A percentile compares a stretch with the other conserved stretches of the same genome.
Conservation (phyloP, 2,329 filamentous ascomycete species). For the Colletotrichum eleusines region DNA sequence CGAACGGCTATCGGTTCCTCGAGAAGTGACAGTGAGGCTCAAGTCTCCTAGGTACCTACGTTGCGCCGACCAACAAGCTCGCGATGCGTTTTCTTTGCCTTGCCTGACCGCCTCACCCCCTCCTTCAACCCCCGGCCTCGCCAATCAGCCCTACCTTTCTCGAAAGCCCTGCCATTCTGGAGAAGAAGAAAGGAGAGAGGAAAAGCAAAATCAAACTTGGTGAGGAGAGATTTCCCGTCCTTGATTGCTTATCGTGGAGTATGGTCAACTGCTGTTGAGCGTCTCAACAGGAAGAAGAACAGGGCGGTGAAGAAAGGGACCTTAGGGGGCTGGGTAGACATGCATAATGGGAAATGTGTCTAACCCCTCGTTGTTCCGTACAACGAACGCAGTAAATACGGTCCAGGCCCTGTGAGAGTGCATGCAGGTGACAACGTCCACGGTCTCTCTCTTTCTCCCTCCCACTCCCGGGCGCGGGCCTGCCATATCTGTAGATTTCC, state of each 20-base stretch:
- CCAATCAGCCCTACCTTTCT: not conserved
- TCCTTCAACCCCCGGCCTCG: not conserved
- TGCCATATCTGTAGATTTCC: too few species aligned
- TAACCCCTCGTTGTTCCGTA: constrained; percentile 10
- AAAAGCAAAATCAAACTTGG: not conserved
- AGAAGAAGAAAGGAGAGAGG: not conserved
- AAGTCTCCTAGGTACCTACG: too few species aligned
- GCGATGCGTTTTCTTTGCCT: not conserved
- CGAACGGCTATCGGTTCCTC: not conserved
- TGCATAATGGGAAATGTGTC: constrained; percentile 29
- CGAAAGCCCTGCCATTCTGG: not conserved
- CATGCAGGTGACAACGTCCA: constrained; percentile 31
- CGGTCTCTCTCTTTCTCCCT: not conserved
- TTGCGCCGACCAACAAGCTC: too few species aligned
- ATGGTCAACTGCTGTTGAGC: constrained; percentile 15
- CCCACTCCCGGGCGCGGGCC: too few species aligned
- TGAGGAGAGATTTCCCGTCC: not conserved
- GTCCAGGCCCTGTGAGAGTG: constrained; percentile 5
- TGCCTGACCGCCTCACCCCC: constrained; percentile 20
- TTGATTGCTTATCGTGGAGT: constrained; percentile 11
- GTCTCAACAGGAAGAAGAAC: constrained; percentile 22
- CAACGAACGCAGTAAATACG: not conserved
- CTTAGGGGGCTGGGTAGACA: constrained; percentile 7
- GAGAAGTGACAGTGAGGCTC: not conserved
- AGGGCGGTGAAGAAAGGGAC: constrained; percentile 33